Base-by-base conservation (phyloP, 2,329 filamentous ascomycete species). In the Xylariales sp. region DNA sequence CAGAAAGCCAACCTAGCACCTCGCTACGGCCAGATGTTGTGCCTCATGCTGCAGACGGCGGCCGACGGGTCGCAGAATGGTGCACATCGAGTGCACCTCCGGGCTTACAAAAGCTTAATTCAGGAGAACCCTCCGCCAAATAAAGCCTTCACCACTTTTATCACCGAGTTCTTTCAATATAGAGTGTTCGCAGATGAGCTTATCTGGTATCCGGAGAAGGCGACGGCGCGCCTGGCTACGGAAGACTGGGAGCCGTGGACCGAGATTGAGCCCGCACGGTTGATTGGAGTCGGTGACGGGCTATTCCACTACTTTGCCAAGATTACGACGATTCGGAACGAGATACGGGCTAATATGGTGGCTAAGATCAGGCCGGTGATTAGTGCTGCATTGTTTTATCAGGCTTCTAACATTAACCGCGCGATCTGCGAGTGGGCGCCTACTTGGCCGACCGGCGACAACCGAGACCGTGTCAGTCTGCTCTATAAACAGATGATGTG, bases 141-240 rank as follows among this genome's bases (percentile, higher is more conserved):
- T 84, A 80, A 89, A 23, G 87, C 89, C 28, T 93, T 96, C 75
- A 75, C 83, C 34, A 81, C 83, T 9, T 89, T 89, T 73, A 86
- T 89, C 67, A 90, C 90, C 69, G 90, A 92, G 77, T 95, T 97
- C 80, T 95, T 97, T 79, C 91, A 94, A 77, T 97, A 96, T 74
- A 93, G 96, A 78, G 87, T 90, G 48, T 87, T 84, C 67, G 87
- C 87, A n/a, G 88, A 90, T 72, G 87, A 90, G 69, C 79, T 90
- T 1, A 81, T 90, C 59, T 84, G 82, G 75, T 83, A 84, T 63
- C 82, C 83, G 16, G 81, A 79, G 69, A 78, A 76, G 23, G 74
- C 74, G 50, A 78, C 75, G 30, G 75, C 75, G 14, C 80, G 79
- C 7, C 75, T 84, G 8, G 80, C 80, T n/a, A 79, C 79, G 0